Conservation (phyloP, 75 land plant species). For the Ceratopteris richardii region DNA sequence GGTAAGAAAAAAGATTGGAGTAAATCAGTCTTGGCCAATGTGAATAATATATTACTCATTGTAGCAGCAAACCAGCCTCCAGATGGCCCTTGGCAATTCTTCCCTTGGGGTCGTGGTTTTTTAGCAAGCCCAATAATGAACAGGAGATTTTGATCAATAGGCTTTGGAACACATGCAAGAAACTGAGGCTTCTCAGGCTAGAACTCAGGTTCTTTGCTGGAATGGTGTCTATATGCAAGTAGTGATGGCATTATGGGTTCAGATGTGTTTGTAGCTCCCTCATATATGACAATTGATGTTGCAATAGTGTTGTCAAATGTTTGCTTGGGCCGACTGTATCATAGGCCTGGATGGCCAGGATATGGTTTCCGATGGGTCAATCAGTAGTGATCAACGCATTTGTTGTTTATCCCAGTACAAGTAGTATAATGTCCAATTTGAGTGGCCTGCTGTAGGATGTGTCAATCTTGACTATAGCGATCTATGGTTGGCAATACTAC, state of each 20-base stretch:
- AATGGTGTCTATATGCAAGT: constrained; percentile 50
- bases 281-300: constrained; percentile 33
- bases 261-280: background rate
- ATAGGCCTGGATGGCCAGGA: constrained; percentile 24
- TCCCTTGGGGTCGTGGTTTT: constrained; percentile 19
- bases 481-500: constrained; percentile 28
- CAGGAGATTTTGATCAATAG: constrained; percentile 40
- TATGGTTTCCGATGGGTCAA: background rate
- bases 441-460: constrained; percentile 47
- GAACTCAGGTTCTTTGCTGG: constrained; percentile 33
- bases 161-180: constrained; percentile 44
- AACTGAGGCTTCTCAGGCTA: constrained; percentile 35
- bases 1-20: constrained; percentile 37
- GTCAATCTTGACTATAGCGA: constrained; percentile 25
- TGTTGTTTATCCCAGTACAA: constrained; percentile 54
- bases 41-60: constrained; percentile 58
- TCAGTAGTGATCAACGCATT: constrained; percentile 22
- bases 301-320: constrained; percentile 35
- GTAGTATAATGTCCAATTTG: constrained; percentile 22
- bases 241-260: constrained; percentile 17
- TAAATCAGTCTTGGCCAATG: constrained; percentile 36
- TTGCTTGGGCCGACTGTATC: constrained; percentile 11
- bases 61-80: constrained; percentile 40
- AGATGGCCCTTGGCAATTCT: constrained; percentile 37
- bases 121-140: constrained; percentile 53